Base-by-base conservation (phyloP, 768 basidiomycete species). In the Lepiota brunneoincarnata region DNA sequence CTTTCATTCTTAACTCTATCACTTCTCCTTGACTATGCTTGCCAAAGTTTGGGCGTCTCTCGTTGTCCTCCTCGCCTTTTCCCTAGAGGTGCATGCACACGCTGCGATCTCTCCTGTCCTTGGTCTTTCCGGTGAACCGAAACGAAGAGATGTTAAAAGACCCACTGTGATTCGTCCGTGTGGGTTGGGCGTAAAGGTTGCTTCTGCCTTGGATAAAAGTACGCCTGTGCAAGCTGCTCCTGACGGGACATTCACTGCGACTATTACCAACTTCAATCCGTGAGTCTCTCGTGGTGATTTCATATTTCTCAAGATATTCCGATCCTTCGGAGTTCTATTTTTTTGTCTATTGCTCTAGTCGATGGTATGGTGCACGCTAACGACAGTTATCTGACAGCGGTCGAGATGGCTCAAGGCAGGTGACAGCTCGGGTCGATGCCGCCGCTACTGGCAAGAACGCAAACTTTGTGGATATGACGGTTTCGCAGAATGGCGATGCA, bases 261-360 rank as follows among this genome's bases (percentile, higher is more conserved):
- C 67, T 23, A 69, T 69, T 51, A 73, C 65, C 40, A 72, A 77
- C 65, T 81, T 80, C 62, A 80, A 81, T 55, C 70, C 55, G 81
- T 81, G 60, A 42, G 73, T 63, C n/a, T 15, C 10, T n/a, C 23
- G 17, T 39, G 5, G 15, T 11, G 34, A 18, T 23, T 40, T 52
- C 12, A 10, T 20, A 57, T 52, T 26, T 45, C 28, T 52, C 12
- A 34, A 41, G n/a, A 14, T 31, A 47, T 34, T 31, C 31, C 31
- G 31, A 31, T 10, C 11, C 3, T 7, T 23, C 42, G 42, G 42
- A 26, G 6, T 44, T 44, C 4, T 26, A 11, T 23, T 24, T 14
- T 21, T 23, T 3, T 44, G 14, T 17, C 24, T 9, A 34, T 26
- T 4, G 28, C 4, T 9, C n/a, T 24, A 15, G 15, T 26, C 21